Evolutionary conservation across 345 rosid genomes (phyloP), one percentile per base, ranked within the genome.

Genomic region (sweet orange (Citrus sinensis)): DNA sequence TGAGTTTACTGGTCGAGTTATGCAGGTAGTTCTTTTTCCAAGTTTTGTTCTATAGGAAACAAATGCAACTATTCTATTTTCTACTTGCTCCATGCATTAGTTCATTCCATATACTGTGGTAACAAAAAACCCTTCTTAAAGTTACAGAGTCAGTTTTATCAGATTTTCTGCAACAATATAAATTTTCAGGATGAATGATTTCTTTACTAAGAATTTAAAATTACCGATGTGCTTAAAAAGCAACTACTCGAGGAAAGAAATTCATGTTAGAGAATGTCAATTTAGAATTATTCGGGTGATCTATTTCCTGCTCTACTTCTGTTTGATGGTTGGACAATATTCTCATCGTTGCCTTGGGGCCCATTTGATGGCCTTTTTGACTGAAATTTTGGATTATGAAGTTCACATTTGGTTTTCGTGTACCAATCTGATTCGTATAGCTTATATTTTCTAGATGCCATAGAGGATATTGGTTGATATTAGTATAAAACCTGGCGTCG

Each of bases 1-100:
- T 80, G 99, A 95, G 88, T 93, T 95, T 82, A 92, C 99, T 67
- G 99, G 99, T 74, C 98, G 99, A 81, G 97, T 95, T 56, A 95
- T 95, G 99, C 98, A 93, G 99, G 98, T 95, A 67, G 78, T 74
- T 72, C 6, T 82, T 76, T 64, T 75, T 79, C 61, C 66, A 34
- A 20, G 59, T 79, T 46, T 63, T 80, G 24, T 60, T 49, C 68
- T 73, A 16, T 7, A 34, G 63, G 46, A 30, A 56, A 20, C 40
- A 20, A 11, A 56, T 22, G 27, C 42, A 71, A 55, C 22, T 51
- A 29, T 71, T 7, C 10, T 70, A 16, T n/a, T 71, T 30, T 71
- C 64, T 55, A 34, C 29, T 7, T 10, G 56, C 22, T 42, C 9
- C 7, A 24, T 70, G 60, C 35, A 17, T 56, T 54, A 54, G 42